Percentiles rank a stretch among this genome's conserved stretches.
Evolutionary conservation across 2,329 filamentous ascomycete genomes (phyloP).

Genomic region (Paraphaeosphaeria minitans): DNA sequence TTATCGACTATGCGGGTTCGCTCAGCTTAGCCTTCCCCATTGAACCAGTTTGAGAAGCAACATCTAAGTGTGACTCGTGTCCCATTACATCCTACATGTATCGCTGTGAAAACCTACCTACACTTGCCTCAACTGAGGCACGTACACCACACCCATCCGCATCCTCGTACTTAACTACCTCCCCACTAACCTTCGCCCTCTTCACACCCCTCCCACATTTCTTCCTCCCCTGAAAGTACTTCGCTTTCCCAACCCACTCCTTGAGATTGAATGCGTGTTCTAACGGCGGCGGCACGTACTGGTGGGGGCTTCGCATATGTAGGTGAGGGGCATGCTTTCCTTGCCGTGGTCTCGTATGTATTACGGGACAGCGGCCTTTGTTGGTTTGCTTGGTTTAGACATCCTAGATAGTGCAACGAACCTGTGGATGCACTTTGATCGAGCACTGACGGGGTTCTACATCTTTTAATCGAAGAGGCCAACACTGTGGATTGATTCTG

Average conservation of each 20-base stretch:
- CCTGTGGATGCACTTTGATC: background rate
- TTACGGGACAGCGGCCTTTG: slow-evolving; percentile 23
- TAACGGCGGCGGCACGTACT: too few relatives aligned
- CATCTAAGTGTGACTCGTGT: too few relatives aligned
- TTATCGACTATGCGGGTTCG: background rate
- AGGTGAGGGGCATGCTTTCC: slow-evolving; percentile 4
- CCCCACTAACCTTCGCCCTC: slow-evolving; percentile 17
- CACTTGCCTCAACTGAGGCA: background rate
- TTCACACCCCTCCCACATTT: slow-evolving; percentile 8
- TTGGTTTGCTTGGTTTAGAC: background rate
- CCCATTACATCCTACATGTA: too few relatives aligned
- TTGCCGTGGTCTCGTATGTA: slow-evolving; percentile 36
- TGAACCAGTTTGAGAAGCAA: too few relatives aligned
- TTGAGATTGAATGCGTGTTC: too few relatives aligned
- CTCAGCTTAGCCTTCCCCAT: background rate
- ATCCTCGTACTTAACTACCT: slow-evolving; percentile 11
- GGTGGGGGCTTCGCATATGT: background rate
- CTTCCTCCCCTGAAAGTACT: slow-evolving; percentile 9
- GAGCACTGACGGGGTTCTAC: background rate
- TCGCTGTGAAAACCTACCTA: too few relatives aligned
- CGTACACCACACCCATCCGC: too few relatives aligned
- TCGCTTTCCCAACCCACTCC: slow-evolving; percentile 13
- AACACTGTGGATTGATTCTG: background rate
- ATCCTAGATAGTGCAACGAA: background rate
- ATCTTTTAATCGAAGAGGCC: background rate